These are phyloP conservation scores for Smallanthus sonchifolius DNA, from an alignment of 129 eudicot species.

Conservation along the genomic window DNA sequence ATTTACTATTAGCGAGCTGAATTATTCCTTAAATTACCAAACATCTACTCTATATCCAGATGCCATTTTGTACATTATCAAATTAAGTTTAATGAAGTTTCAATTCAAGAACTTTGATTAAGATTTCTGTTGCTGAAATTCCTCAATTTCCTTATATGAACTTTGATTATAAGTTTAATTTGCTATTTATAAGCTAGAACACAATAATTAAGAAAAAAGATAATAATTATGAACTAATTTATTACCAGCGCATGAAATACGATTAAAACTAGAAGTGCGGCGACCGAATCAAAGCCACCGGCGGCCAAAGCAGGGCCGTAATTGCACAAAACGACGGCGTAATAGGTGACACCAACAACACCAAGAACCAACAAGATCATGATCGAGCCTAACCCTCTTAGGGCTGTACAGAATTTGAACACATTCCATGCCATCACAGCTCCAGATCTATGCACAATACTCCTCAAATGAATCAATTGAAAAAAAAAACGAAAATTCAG, in stretches of 20 bases:
- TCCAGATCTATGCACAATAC: conserved; percentile 87
- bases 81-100: background rate
- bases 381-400: conserved; percentile 84
- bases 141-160: background rate
- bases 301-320: conserved; percentile 64
- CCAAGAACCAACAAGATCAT: conserved; percentile 90
- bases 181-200: conserved; percentile 8
- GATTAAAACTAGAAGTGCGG: conserved; percentile 55
- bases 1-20: conserved; percentile 5
- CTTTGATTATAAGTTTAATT: background rate
- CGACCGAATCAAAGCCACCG: conserved; percentile 69
- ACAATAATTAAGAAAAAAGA: background rate
- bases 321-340: conserved; percentile 80
- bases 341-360: conserved; percentile 87
- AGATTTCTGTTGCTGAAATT: background rate
- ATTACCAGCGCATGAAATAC: conserved; percentile 69
- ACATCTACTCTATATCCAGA: conserved; percentile 8
- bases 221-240: background rate
- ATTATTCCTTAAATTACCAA: conserved; percentile 20
- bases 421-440: conserved; percentile 99
- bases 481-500: background rate
- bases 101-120: background rate
- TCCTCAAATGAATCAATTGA: background rate
- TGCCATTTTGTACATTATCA: background rate
- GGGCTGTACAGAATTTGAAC: conserved; percentile 90